Base-by-base conservation (phyloP, 257 asterid genomes). In the Capsicum rhomboideum region DNA sequence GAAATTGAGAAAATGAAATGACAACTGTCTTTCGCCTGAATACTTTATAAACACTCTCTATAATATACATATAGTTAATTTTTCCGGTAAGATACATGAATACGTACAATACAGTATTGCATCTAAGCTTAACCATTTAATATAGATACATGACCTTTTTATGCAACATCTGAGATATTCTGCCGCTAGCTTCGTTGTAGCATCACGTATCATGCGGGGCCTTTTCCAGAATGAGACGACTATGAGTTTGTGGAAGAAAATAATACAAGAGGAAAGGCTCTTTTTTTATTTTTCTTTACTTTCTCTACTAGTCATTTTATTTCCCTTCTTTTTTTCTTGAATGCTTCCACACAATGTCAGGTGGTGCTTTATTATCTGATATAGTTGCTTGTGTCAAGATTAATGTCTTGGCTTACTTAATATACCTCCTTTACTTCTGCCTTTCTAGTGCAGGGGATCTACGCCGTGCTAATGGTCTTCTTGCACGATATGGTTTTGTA, bases 391-490 rank as follows among this genome's bases (percentile, higher is more conserved):
- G 13, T 75, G 80, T 74, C 81, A 75, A 49, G 81, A 49, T 75
- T 75, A 21, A 79, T 34, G 46, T 72, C 26, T 79, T 69, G 88
- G 83, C 87, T 88, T 85, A 55, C 85, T 92, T 84, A 89, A 66
- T 72, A 83, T 69, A 64, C 82, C 86, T 88, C 89, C 81, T 75
- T 75, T 75, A 75, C 85, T 78, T 83, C 68, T 84, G 83, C 85
- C 82, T 84, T 87, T 92, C 92, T 90, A 89, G 93, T 88, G 97
- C 93, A 92, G 97, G 97, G 89, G 94, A 92, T 88, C 93, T 92
- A 78, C 93, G 93, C 91, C 97, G 97, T 84, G 94, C 97, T 71
- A 91, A 92, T 88, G 96, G 96, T 42, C 96, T 92, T 86, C 96
- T 92, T 69, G 96, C 96, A 77, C 90, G 94, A 85, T 92, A 88